phyloP scores from a whole-genome alignment of 176 grass and related monocot genomes.

The Chrysopogon serrulatus region DNA sequence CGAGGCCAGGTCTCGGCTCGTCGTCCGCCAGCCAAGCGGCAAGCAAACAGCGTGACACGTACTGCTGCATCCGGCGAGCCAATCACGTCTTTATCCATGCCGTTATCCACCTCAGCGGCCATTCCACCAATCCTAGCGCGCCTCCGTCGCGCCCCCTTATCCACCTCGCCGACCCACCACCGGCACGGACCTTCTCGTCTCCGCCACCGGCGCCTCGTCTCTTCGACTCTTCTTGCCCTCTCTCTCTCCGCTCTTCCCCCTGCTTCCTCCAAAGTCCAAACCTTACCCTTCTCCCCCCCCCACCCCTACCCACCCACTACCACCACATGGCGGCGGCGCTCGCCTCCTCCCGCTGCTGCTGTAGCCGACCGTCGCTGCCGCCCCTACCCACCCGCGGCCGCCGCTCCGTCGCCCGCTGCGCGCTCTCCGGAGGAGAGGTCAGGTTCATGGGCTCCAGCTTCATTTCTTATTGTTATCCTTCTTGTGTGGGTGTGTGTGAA shows the following conservation, averaged over 20 bases:
- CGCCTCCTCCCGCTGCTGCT: constrained; percentile 51
- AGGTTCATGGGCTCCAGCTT: neutral
- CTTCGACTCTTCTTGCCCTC: neutral
- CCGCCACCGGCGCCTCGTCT: neutral
- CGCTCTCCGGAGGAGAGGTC: constrained; percentile 40
- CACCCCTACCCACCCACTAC: neutral
- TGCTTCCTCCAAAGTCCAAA: neutral
- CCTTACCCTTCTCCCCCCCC: neutral
- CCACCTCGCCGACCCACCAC: constrained; percentile 10
- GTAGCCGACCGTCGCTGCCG: constrained; percentile 6
- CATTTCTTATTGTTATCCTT: neutral
- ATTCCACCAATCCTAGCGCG: constrained; percentile 28
- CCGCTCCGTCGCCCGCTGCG: constrained; percentile 37
- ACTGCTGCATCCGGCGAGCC: no score
- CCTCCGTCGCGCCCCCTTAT: constrained; percentile 21
- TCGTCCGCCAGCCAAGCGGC: neutral
- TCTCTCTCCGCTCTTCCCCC: neutral
- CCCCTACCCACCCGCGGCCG: constrained; percentile 1
- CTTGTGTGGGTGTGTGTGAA: neutral
- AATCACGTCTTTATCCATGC: neutral
- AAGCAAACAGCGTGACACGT: neutral
- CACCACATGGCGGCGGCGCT: constrained; percentile 57
- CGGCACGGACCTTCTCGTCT: neutral
- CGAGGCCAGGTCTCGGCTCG: no score
- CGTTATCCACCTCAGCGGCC: constrained; percentile 33